A percentile compares a stretch with the other conserved stretches of the same genome.
Evolutionary conservation across 345 rosid species (phyloP).

Genomic region (Cochlearia excelsa): DNA sequence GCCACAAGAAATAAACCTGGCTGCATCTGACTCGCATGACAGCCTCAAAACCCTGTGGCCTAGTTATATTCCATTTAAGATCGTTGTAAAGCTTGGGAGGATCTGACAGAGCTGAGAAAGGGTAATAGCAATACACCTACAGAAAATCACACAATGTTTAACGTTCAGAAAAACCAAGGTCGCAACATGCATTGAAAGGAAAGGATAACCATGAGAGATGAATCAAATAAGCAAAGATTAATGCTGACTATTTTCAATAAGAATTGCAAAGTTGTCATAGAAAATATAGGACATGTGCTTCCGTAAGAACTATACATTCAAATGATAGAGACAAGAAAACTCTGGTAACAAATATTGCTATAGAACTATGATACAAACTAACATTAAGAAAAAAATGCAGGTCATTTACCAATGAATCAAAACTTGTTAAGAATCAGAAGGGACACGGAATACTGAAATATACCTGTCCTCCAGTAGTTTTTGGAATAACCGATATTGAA

Average conservation of each 20-base stretch:
- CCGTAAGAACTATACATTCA: not conserved
- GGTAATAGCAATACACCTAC: constrained; percentile 83
- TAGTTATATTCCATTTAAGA: constrained; percentile 94
- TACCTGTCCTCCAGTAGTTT: constrained; percentile 98
- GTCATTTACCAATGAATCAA: not conserved
- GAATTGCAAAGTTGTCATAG: not conserved
- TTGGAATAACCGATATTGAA: constrained; percentile 83
- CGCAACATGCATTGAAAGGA: not conserved
- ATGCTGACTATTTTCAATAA: not conserved
- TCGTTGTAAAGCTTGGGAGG: constrained; percentile 94
- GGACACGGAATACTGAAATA: constrained; percentile 14
- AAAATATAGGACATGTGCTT: constrained; percentile 8
- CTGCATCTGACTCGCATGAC: constrained; percentile 98
- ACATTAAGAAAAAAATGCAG: not conserved
- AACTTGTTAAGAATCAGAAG: constrained; percentile 10
- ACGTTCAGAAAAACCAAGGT: constrained; percentile 4
- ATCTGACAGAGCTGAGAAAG: constrained; percentile 91
- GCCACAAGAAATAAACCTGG: constrained; percentile 59
- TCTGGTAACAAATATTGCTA: constrained; percentile 11
- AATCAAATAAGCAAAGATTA: constrained; percentile 10
- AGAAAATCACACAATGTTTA: constrained; percentile 4
- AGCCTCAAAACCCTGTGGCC: constrained; percentile 99
- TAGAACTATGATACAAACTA: constrained; percentile 9
- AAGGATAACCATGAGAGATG: constrained; percentile 8
- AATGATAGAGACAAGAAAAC: constrained; percentile 11